Conservation (phyloP, 768 basidiomycete species). For the Tulasnella sp. region DNA sequence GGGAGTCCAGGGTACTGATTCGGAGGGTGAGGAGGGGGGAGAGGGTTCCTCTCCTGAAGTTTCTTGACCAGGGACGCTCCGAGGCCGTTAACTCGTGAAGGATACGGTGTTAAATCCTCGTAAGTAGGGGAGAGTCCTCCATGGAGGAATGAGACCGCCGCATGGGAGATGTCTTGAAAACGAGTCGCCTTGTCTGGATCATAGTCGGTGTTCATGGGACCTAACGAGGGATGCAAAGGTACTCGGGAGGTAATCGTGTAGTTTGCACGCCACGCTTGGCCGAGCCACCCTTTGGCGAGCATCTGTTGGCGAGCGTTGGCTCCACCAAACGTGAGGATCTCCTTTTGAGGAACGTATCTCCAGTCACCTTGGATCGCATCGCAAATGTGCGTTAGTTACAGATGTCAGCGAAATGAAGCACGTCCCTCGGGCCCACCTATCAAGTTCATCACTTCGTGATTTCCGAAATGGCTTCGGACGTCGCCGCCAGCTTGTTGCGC, state of each 20-base stretch:
- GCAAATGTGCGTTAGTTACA: not conserved
- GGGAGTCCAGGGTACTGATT: slow-evolving; percentile 65
- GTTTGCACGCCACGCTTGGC: slow-evolving; percentile 72
- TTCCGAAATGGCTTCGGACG: slow-evolving; percentile 73
- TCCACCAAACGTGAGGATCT: slow-evolving; percentile 73
- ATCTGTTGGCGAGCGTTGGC: slow-evolving; percentile 59
- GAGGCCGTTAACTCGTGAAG: slow-evolving; percentile 68
- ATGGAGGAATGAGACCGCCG: slow-evolving; percentile 86
- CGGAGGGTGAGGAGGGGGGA: slow-evolving; percentile 63
- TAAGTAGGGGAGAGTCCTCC: slow-evolving; percentile 80
- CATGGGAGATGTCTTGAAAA: slow-evolving; percentile 47
- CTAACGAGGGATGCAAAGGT: slow-evolving; percentile 62
- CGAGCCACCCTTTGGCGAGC: slow-evolving; percentile 60
- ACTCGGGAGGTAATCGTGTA: slow-evolving; percentile 74
- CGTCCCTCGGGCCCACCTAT: slow-evolving; percentile 38
- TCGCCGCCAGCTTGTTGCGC: slow-evolving; percentile 57
- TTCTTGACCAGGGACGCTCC: slow-evolving; percentile 57
- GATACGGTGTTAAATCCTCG: slow-evolving; percentile 63
- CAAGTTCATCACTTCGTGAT: slow-evolving; percentile 94
- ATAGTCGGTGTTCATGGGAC: slow-evolving; percentile 49
- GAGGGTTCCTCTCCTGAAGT: slow-evolving; percentile 51
- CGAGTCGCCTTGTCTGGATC: slow-evolving; percentile 32
- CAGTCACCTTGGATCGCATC: slow-evolving; percentile 62
- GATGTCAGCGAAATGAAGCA: not conserved
- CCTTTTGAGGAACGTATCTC: slow-evolving; percentile 79